phyloP scores from a whole-genome alignment of 352 stramenopile species.

The Pythium pyrilobum region DNA sequence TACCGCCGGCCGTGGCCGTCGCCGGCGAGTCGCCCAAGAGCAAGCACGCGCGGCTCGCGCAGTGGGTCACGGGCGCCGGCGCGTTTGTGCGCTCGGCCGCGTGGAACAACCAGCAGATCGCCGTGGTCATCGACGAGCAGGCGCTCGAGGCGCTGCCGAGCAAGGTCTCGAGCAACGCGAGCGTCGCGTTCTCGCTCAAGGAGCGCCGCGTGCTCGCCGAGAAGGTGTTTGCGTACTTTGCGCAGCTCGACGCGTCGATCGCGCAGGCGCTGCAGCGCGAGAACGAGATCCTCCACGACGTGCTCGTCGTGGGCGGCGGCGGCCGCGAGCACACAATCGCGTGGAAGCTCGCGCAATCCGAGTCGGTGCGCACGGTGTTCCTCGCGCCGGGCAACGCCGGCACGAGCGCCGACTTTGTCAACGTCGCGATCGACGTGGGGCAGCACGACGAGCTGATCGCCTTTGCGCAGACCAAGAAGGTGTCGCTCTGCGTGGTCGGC shows the following conservation, averaged over 20 bases:
- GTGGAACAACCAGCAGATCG: slow-evolving; percentile 86
- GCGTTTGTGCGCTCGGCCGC: slow-evolving; percentile 79
- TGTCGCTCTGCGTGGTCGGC: slow-evolving; percentile 96
- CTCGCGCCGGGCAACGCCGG: slow-evolving; percentile 90
- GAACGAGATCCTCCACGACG: slow-evolving; percentile 65
- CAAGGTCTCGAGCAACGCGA: slow-evolving; percentile 61
- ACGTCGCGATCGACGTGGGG: slow-evolving; percentile 62
- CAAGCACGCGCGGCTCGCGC: slow-evolving; percentile 39
- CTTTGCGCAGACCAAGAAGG: slow-evolving; percentile 84
- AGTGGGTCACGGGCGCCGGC: slow-evolving; percentile 70
- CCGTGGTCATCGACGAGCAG: slow-evolving; percentile 63
- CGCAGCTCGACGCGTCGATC: slow-evolving; percentile 64
- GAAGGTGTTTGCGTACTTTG: slow-evolving; percentile 79
- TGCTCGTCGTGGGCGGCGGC: slow-evolving; percentile 91
- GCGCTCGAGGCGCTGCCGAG: slow-evolving; percentile 44
- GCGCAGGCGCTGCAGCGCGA: slow-evolving; percentile 44
- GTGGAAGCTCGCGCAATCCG: slow-evolving; percentile 88
- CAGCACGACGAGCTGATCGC: slow-evolving; percentile 66
- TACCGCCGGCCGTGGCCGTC: slow-evolving; percentile 32
- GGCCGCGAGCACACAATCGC: slow-evolving; percentile 94
- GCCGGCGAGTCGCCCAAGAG: slow-evolving; percentile 29
- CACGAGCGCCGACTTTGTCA: slow-evolving; percentile 69
- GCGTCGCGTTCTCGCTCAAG: slow-evolving; percentile 60
- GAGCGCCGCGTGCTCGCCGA: slow-evolving; percentile 66
- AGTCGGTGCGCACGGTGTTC: slow-evolving; percentile 73